Evolutionary conservation across 352 stramenopile species (phyloP).

Genomic region (Discostella stelligera): DNA sequence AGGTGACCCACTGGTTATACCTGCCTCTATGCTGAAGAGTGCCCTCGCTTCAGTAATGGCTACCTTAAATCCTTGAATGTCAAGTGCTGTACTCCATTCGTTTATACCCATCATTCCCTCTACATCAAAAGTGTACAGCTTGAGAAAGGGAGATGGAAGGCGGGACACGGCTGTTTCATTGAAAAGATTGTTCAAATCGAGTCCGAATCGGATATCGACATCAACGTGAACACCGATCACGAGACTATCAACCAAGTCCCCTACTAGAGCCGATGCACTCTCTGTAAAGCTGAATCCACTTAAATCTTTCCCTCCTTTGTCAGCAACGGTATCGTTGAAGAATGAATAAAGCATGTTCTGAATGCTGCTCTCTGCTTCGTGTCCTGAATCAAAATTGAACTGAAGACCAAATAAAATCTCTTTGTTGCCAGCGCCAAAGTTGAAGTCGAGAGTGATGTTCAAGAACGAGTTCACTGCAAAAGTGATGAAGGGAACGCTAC

Average conservation of each 20-base stretch:
- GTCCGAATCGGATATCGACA: slow-evolving; percentile 26
- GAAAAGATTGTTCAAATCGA: slow-evolving; percentile 36
- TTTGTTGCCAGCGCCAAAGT: slow-evolving; percentile 46
- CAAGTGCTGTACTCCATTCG: slow-evolving; percentile 34
- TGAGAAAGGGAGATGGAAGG: slow-evolving; percentile 19
- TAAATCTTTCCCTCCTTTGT: slow-evolving; percentile 13
- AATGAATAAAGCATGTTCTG: slow-evolving; percentile 18
- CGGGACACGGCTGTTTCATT: neutral
- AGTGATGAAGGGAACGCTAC: slow-evolving; percentile 4
- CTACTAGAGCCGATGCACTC: slow-evolving; percentile 12
- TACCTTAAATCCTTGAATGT: slow-evolving; percentile 12
- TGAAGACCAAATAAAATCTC: slow-evolving; percentile 26
- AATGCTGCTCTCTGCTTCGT: slow-evolving; percentile 7
- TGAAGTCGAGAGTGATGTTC: slow-evolving; percentile 36
- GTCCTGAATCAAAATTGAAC: slow-evolving; percentile 31
- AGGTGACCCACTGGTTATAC: neutral
- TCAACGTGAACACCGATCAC: slow-evolving; percentile 28
- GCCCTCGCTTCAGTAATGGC: slow-evolving; percentile 38
- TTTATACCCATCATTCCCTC: slow-evolving; percentile 33
- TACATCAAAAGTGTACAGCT: slow-evolving; percentile 32
- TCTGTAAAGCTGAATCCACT: slow-evolving; percentile 24
- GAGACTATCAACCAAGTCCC: slow-evolving; percentile 28
- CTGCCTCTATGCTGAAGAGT: slow-evolving; percentile 16
- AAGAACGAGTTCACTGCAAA: slow-evolving; percentile 26
- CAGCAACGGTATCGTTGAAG: slow-evolving; percentile 11